These are phyloP conservation scores for Backusella morwellensis DNA, from an alignment of 192 early-diverging fungal species.

Conservation along the genomic window DNA sequence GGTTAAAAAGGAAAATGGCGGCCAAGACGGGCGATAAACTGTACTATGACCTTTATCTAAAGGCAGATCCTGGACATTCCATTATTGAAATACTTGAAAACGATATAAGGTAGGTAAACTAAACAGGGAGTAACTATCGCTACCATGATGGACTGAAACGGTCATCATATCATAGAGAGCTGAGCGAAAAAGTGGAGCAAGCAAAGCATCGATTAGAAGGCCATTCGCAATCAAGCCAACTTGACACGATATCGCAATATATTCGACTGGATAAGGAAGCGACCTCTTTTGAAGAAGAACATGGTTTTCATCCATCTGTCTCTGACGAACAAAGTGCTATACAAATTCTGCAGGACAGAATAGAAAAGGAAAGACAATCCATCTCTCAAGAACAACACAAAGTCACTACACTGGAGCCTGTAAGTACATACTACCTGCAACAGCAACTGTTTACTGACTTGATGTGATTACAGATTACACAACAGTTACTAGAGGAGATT, in stretches of 20 bases:
- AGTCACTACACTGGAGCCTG: constrained; percentile 10
- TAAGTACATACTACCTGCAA: not conserved
- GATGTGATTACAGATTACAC: constrained; percentile 6
- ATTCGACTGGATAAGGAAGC: not conserved
- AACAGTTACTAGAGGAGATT: constrained; percentile 23
- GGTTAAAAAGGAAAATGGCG: constrained; percentile 12
- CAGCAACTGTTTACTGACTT: too few relatives aligned
- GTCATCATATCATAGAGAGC: not conserved
- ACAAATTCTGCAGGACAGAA: constrained; percentile 20
- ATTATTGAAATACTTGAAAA: not conserved
- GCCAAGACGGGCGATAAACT: constrained; percentile 14
- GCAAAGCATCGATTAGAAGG: not conserved
- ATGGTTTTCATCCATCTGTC: constrained; percentile 15
- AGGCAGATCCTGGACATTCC: not conserved
- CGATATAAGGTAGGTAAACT: constrained; percentile 7
- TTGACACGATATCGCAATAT: not conserved
- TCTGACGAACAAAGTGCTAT: not conserved
- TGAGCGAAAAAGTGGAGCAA: not conserved
- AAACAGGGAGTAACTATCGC: not conserved
- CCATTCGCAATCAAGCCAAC: not conserved
- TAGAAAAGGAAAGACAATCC: constrained; percentile 1
- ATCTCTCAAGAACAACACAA: constrained; percentile 1
- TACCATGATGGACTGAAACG: too few relatives aligned
- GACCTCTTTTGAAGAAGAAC: constrained; percentile 3
- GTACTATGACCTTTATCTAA: constrained; percentile 3